These are phyloP conservation scores for Chaetomidium leptoderma DNA, from an alignment of 495 filamentous ascomycete species.

Conservation along the genomic window DNA sequence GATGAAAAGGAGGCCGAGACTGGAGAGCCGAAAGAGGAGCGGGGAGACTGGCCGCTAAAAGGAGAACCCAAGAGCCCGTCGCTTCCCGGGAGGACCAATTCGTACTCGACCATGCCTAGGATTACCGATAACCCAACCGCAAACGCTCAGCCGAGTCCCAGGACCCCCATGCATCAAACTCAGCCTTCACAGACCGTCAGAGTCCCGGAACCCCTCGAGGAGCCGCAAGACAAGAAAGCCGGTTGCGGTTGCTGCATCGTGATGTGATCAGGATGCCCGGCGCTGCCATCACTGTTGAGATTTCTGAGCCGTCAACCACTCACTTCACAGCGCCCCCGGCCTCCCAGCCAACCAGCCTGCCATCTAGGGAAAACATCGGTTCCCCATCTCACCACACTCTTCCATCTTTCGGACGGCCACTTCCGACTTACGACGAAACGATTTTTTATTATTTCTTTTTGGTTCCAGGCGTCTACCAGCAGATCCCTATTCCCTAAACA, in stretches of 20 bases:
- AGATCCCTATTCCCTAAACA: conserved; percentile 6
- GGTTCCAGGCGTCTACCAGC: conserved; percentile 18
- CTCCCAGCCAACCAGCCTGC: background rate
- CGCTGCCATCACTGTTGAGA: background rate
- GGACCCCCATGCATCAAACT: conserved; percentile 28
- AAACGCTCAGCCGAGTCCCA: conserved; percentile 39
- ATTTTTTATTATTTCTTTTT: too few relatives aligned
- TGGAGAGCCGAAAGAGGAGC: conserved; percentile 36
- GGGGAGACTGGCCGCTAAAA: conserved; percentile 45
- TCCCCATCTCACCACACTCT: background rate
- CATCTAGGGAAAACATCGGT: background rate
- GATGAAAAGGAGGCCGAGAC: conserved; percentile 30
- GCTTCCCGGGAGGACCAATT: conserved; percentile 43
- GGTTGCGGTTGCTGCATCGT: conserved; percentile 54
- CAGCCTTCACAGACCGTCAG: conserved; percentile 23
- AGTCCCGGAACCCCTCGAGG: conserved; percentile 37
- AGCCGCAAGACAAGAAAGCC: conserved; percentile 36
- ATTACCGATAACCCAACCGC: conserved; percentile 42
- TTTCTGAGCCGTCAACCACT: background rate
- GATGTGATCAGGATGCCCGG: conserved; percentile 48
- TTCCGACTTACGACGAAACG: conserved; percentile 26
- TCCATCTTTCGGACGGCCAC: background rate
- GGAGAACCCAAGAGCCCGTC: conserved; percentile 43
- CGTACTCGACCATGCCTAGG: conserved; percentile 57
- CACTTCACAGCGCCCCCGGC: background rate